Evolutionary conservation across 2,329 filamentous ascomycete species (phyloP), one percentile per base, ranked within the genome.

Genomic region (Verticillium zaregamsianum): DNA sequence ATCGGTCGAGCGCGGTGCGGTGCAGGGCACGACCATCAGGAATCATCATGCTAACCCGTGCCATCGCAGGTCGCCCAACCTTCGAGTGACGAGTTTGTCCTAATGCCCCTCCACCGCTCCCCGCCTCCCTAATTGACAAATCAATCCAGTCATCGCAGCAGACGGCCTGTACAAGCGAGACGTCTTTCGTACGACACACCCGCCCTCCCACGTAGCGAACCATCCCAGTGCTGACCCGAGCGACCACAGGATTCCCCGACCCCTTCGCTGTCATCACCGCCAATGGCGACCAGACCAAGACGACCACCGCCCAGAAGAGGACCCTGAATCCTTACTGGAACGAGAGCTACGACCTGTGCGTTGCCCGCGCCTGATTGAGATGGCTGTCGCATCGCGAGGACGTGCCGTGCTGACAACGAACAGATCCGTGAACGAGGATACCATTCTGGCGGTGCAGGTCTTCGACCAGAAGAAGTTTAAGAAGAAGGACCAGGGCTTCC

Each of bases 401-500:
- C 45, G 20, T 59, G 54, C 49, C 7, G 31, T 20, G 40, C 61
- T 60, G 31, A 64, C 62, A 58, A 5, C 55, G 61, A 8, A 62
- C 74, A 98, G 95, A 82, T 86, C 86, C 74, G 94, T 92, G 64
- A 95, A 90, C 64, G 95, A 99, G 75, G 94, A 97, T 72, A 96
- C 93, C 76, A 97, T 99, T 72, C 84, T 99, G 57, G 95, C 95
- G 8, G 93, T 99, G 56, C 95, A 99, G 74, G 97, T 99, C 61
- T 99, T 99, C 74, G 95, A 99, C 77, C 95, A 99, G 79, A 97
- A 97, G 82, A 99, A 99, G 80, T 99, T 99, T 81, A 99, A 99
- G 84, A 99, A 99, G 87, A 99, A 98, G 92, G 95, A 99, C 70
- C 95, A 99, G 76, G 95, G 95, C 9, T 99, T 99, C 73, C 83